Conservation (phyloP, 192 early-diverging fungal species). For the Backusella australiensis region DNA sequence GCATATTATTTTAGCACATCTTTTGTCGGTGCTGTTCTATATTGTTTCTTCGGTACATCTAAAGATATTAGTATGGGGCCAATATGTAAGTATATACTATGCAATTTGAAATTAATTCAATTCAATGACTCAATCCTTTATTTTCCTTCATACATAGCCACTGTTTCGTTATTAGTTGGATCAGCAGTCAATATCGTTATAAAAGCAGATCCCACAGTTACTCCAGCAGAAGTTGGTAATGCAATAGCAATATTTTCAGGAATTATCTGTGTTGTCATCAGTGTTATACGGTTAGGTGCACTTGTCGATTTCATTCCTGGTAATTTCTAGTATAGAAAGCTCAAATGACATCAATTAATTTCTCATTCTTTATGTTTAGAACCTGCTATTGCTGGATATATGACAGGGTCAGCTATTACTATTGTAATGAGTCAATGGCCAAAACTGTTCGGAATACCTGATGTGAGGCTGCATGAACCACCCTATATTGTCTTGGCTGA, state of each 20-base stretch:
- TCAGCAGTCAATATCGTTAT: conserved; percentile 50
- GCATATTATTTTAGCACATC: conserved; percentile 29
- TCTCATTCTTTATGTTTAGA: conserved; percentile 25
- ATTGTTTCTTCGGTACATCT: conserved; percentile 72
- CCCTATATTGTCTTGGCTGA: conserved; percentile 74
- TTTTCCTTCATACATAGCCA: conserved; percentile 36
- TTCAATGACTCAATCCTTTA: conserved; percentile 20
- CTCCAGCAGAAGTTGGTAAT: conserved; percentile 53
- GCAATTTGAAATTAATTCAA: background rate
- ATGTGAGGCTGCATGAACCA: conserved; percentile 69
- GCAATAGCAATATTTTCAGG: conserved; percentile 75
- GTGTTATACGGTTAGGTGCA: conserved; percentile 82
- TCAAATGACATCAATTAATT: background rate
- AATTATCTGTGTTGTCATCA: conserved; percentile 63
- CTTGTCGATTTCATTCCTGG: conserved; percentile 89
- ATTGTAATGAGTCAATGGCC: conserved; percentile 80
- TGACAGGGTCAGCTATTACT: conserved; percentile 76
- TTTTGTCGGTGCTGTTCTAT: conserved; percentile 67
- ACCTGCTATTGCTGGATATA: conserved; percentile 86
- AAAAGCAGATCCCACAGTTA: conserved; percentile 10
- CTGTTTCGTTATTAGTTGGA: conserved; percentile 76
- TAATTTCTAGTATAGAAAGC: conserved; percentile 37
- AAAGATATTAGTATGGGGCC: conserved; percentile 71
- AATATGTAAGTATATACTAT: background rate
- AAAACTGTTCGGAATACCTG: conserved; percentile 75